These are phyloP conservation scores for Phanerodontia chrysosporium DNA, from an alignment of 768 basidiomycete genomes.

Conservation along the genomic window DNA sequence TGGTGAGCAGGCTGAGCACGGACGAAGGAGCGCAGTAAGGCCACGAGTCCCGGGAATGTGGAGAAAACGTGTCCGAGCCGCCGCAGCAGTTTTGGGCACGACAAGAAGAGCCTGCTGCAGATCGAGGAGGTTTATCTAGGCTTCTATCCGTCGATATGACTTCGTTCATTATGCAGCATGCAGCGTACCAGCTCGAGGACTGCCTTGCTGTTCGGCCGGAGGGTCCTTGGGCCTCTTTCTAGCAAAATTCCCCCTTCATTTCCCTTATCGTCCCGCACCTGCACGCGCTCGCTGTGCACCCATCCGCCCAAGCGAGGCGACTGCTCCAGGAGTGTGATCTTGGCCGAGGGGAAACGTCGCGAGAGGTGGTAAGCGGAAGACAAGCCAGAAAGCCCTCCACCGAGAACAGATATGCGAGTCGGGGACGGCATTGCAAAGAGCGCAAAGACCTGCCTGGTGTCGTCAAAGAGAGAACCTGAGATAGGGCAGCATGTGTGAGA, in stretches of 20 bases:
- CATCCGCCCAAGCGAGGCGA: conserved; percentile 76
- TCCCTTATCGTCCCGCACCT: conserved; percentile 26
- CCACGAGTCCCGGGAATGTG: conserved; percentile 49
- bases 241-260: conserved; percentile 48
- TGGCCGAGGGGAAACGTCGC: conserved; percentile 52
- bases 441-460: background rate
- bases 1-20: conserved; percentile 30
- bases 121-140: conserved; percentile 72
- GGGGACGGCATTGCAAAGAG: background rate
- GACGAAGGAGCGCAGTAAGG: conserved; percentile 46
- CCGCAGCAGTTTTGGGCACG: conserved; percentile 60
- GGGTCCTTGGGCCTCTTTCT: conserved; percentile 84
- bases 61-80: conserved; percentile 76
- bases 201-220: conserved; percentile 70
- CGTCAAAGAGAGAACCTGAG: background rate
- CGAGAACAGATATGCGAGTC: conserved; percentile 35
- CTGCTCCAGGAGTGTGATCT: conserved; percentile 69
- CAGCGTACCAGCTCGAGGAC: conserved; percentile 76
- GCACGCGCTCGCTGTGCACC: conserved; percentile 60
- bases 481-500: background rate
- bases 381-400: conserved; percentile 79
- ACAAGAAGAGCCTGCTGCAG: conserved; percentile 59
- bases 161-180: background rate
- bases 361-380: conserved; percentile 78
- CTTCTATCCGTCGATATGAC: conserved; percentile 10